A percentile compares a stretch with the other conserved stretches of the same genome.
phyloP scores from a whole-genome alignment of 2,329 filamentous ascomycete species.

The Ophiostoma sp. region DNA sequence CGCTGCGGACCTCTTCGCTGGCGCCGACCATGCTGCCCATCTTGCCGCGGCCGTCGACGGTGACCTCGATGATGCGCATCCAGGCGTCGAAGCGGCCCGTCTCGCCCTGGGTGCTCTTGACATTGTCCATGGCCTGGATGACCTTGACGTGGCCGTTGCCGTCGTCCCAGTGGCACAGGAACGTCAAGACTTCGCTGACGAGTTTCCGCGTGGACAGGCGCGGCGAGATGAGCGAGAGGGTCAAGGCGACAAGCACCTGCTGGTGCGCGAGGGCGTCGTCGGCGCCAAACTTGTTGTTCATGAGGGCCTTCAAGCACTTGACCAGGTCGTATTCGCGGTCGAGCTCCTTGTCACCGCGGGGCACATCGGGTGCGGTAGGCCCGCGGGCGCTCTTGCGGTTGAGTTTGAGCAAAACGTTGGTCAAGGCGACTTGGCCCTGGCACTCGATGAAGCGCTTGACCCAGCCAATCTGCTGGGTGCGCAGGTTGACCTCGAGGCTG shows the following conservation, averaged over 20 bases:
- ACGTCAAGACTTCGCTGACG: constrained; percentile 94
- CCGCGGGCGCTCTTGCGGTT: constrained; percentile 81
- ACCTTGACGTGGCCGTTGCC: constrained; percentile 90
- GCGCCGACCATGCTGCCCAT: constrained; percentile 98
- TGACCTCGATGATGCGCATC: constrained; percentile 98
- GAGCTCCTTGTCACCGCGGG: constrained; percentile 71
- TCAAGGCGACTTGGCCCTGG: constrained; percentile 93
- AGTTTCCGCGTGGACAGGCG: constrained; percentile 89
- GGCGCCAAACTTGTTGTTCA: constrained; percentile 99
- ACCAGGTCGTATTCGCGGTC: constrained; percentile 96
- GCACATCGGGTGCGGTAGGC: constrained; percentile 61
- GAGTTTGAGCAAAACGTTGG: constrained; percentile 89
- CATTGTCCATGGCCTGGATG: constrained; percentile 85
- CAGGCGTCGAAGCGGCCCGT: constrained; percentile 96
- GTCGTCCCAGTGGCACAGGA: constrained; percentile 87
- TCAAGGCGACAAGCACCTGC: constrained; percentile 84
- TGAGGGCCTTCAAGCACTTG: constrained; percentile 93
- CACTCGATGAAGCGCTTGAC: constrained; percentile 96
- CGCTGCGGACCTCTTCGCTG: constrained; percentile 92
- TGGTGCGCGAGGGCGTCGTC: constrained; percentile 91
- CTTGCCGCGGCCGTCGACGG: constrained; percentile 93
- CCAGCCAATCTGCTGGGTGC: constrained; percentile 97
- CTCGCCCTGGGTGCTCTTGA: constrained; percentile 84
- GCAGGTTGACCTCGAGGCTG: constrained; percentile 88
- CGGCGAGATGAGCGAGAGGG: constrained; percentile 82